phyloP scores from a whole-genome alignment of 1,284 basidiomycete species.

The Inonotus hispidus region DNA sequence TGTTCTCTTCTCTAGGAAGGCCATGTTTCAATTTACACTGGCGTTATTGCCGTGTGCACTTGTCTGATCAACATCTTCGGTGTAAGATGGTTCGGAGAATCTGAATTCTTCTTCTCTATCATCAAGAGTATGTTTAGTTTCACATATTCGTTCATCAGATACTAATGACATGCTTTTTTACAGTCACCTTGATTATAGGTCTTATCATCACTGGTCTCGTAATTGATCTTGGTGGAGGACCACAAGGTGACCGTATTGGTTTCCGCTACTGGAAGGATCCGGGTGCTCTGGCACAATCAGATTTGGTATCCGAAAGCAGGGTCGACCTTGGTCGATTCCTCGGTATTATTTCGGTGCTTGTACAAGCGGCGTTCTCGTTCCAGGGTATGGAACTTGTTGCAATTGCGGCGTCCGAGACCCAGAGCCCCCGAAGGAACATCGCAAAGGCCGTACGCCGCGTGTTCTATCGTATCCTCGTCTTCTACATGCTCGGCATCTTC shows the following conservation, averaged over 20 bases:
- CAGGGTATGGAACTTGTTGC: slow-evolving; percentile 82
- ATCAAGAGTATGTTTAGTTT: slow-evolving; percentile 45
- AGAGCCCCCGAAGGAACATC: slow-evolving; percentile 75
- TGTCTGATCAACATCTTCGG: slow-evolving; percentile 74
- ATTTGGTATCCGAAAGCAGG: slow-evolving; percentile 37
- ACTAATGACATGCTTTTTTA: slow-evolving; percentile 5
- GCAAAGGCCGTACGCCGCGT: slow-evolving; percentile 76
- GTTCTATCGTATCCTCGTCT: slow-evolving; percentile 73
- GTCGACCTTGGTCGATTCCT: slow-evolving; percentile 55
- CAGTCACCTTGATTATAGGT: slow-evolving; percentile 52
- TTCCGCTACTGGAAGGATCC: slow-evolving; percentile 73
- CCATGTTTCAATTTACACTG: slow-evolving; percentile 60
- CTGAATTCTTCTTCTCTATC: slow-evolving; percentile 59
- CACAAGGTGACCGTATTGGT: slow-evolving; percentile 50
- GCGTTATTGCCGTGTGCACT: slow-evolving; percentile 53
- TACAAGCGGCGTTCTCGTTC: slow-evolving; percentile 82
- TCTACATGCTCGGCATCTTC: slow-evolving; percentile 71
- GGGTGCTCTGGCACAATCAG: slow-evolving; percentile 48
- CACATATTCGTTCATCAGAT: slow-evolving; percentile 5
- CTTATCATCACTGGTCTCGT: slow-evolving; percentile 62
- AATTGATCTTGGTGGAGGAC: slow-evolving; percentile 69
- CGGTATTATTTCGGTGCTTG: slow-evolving; percentile 59
- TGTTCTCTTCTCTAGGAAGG: slow-evolving; percentile 30
- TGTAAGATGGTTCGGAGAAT: slow-evolving; percentile 67
- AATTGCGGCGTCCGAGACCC: slow-evolving; percentile 68